Conservation (phyloP, 2,329 filamentous ascomycete species). For the Boeremia exigua region DNA sequence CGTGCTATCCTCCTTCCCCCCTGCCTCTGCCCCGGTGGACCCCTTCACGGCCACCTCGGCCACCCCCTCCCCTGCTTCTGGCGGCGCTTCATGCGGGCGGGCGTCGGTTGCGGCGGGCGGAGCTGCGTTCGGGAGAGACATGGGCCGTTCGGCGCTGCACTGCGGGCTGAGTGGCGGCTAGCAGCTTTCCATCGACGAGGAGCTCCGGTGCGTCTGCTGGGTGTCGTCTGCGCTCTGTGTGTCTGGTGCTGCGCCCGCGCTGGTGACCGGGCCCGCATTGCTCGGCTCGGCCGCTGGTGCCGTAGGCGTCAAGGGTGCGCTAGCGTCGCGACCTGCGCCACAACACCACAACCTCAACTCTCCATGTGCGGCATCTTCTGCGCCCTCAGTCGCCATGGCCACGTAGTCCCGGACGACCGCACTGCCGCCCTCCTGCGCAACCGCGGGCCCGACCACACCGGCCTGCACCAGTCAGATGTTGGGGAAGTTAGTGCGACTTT, state of each 20-base stretch:
- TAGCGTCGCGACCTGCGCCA: slow-evolving; percentile 9
- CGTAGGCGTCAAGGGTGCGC: slow-evolving; percentile 1
- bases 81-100: slow-evolving; percentile 25
- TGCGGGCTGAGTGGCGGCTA: slow-evolving; percentile 9
- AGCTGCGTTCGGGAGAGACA: slow-evolving; percentile 44
- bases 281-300: slow-evolving; percentile 29
- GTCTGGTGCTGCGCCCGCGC: slow-evolving; percentile 20
- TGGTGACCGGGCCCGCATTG: slow-evolving; percentile 20
- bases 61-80: slow-evolving; percentile 19
- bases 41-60: not conserved
- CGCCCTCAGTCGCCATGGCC: slow-evolving; percentile 49
- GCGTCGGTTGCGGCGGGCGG: slow-evolving; percentile 37
- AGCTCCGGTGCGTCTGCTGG: slow-evolving; percentile 11
- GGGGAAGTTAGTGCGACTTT: slow-evolving; percentile 62
- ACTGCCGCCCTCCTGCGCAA: slow-evolving; percentile 39
- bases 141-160: slow-evolving; percentile 34
- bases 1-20: not conserved
- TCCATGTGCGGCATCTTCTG: slow-evolving; percentile 59
- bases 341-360: slow-evolving; percentile 21
- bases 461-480: slow-evolving; percentile 25
- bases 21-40: not conserved
- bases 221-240: slow-evolving; percentile 1
- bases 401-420: slow-evolving; percentile 30
- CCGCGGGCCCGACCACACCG: slow-evolving; percentile 42
- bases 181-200: slow-evolving; percentile 30